Evolutionary conservation across 345 rosid species (phyloP), one percentile per base, ranked within the genome.

Genomic region (Leavenworthia alabamica): DNA sequence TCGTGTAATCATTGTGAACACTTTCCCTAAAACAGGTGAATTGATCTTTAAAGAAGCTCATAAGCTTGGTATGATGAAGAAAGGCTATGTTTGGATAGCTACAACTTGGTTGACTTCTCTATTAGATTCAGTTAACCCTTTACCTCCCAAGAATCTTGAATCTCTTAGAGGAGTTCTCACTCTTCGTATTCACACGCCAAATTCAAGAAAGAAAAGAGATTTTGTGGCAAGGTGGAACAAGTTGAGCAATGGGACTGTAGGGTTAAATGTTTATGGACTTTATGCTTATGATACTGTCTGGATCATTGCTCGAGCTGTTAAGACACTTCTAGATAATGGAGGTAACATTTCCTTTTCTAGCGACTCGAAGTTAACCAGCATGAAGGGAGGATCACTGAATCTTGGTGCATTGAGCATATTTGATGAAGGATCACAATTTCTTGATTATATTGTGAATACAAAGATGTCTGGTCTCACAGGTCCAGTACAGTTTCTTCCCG

Each of bases 281-380:
- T 89, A 86, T 44, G 95, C 95, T 10, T 92, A 89, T 70, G 96
- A 92, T 56, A 83, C 96, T 12, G 96, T 92, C 28, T 86, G 96
- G 98, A 81, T 85, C 63, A 66, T 92, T 60, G 98, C 96, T 70
- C 74, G 42, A 59, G 93, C 96, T n/a, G 46, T 86, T 20, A 89
- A 83, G 66, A 37, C 22, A 39, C 83, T 89, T 58, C 54, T 92
- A 2, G 86, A 83, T 66, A 83, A 75, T 10, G 88, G 96, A 28
- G 77, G 79, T 56, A 75, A 53, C 77, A 83, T 92, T 51, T 78
- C 93, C 4, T 92, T 92, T 75, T 82, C 96, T 5, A 78, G 78
- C 49, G 85, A 85, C 61, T 40, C 82, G 2, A 82, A 58, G 41
- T 64, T 92, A 54, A 73, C 35, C 31, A 64, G 57, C 24, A 12